These are phyloP conservation scores for Trametes meyenii DNA, from an alignment of 768 basidiomycete species.

Conservation along the genomic window DNA sequence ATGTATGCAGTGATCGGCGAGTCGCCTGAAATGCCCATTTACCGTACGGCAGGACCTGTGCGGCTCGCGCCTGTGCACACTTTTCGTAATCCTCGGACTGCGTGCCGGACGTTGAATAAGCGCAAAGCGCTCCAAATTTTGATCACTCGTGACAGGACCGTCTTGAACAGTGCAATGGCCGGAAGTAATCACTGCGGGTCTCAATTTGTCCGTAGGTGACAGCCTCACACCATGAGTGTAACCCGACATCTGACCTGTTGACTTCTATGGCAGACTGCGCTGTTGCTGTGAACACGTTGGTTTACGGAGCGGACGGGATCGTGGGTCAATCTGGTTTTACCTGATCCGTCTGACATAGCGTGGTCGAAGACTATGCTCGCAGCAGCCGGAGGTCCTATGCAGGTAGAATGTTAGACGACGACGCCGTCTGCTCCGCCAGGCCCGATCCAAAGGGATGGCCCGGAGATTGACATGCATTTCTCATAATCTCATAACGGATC, in stretches of 20 bases:
- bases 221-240: neutral
- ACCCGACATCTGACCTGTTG: neutral
- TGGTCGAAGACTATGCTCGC: neutral
- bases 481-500: constrained; percentile 8
- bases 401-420: neutral
- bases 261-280: constrained; percentile 6
- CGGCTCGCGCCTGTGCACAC: neutral
- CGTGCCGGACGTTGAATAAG: neutral
- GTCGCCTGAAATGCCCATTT: neutral
- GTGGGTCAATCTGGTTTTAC: neutral
- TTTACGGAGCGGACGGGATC: neutral
- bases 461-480: constrained; percentile 14
- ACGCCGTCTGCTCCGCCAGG: neutral
- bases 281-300: neutral
- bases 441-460: neutral
- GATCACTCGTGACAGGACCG: constrained; percentile 1
- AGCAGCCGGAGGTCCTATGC: neutral
- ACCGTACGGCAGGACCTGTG: neutral
- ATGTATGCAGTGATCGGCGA: constrained; percentile 9
- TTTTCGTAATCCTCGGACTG: constrained; percentile 2
- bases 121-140: neutral
- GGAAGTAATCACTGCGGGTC: constrained; percentile 6
- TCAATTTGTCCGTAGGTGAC: constrained; percentile 14
- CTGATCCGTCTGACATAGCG: neutral
- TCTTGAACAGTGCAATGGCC: neutral